Evolutionary conservation across 805 yeast species (phyloP).

Genomic region (Hermanozyma aechmeae): DNA sequence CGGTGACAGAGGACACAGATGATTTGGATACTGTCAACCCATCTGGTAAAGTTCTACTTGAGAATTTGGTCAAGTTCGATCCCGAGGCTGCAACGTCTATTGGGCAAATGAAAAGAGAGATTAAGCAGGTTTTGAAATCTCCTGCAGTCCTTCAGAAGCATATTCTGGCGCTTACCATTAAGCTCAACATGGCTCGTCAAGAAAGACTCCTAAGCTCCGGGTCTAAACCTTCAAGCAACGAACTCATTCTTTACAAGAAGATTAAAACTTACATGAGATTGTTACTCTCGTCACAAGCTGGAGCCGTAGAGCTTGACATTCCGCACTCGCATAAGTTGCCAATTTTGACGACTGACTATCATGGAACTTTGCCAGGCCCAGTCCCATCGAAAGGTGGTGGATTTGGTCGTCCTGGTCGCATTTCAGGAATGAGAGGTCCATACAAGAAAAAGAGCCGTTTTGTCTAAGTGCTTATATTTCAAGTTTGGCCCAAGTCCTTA

Average conservation of each 20-base stretch:
- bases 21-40: too few species aligned
- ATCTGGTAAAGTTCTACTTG: slow-evolving; percentile 21
- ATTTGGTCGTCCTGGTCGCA: slow-evolving; percentile 12
- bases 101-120: slow-evolving; percentile 16
- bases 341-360: slow-evolving; percentile 60
- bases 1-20: too few species aligned
- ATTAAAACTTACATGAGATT: slow-evolving; percentile 20
- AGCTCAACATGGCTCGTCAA: slow-evolving; percentile 31
- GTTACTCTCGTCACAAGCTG: slow-evolving; percentile 21
- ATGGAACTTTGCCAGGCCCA: slow-evolving; percentile 70
- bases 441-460: slow-evolving; percentile 24
- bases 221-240: slow-evolving; percentile 14
- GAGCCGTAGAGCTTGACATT: slow-evolving; percentile 16
- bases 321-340: slow-evolving; percentile 43
- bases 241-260: slow-evolving; percentile 20
- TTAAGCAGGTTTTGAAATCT: slow-evolving; percentile 14
- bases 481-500: too few species aligned
- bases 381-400: slow-evolving; percentile 17
- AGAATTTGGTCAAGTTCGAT: slow-evolving; percentile 24
- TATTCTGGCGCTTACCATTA: slow-evolving; percentile 23
- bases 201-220: slow-evolving; percentile 19
- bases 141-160: slow-evolving; percentile 23
- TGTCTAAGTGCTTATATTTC: slow-evolving; percentile 1
- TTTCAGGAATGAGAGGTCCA: slow-evolving; percentile 31
- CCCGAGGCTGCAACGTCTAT: slow-evolving; percentile 21